phyloP scores from a whole-genome alignment of 495 filamentous ascomycete species.

The Penicillium waksmanii region DNA sequence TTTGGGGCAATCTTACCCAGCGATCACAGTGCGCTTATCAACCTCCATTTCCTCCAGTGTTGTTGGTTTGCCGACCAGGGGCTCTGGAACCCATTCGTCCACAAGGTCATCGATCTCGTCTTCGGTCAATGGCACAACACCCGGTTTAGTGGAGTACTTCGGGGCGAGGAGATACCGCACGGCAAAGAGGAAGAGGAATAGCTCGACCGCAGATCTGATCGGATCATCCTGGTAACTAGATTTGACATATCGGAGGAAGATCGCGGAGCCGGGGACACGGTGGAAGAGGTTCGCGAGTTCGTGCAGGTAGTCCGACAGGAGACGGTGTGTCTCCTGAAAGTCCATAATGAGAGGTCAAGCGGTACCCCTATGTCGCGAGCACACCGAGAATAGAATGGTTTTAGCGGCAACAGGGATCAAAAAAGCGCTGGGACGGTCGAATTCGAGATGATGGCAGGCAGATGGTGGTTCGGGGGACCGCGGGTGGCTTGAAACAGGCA shows the following conservation, averaged over 20 bases:
- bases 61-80: conserved; percentile 74
- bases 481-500: conserved; percentile 11
- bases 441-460: background rate
- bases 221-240: conserved; percentile 98
- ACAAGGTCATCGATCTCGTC: conserved; percentile 98
- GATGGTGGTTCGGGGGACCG: conserved; percentile 4
- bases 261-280: conserved; percentile 88
- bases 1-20: conserved; percentile 64
- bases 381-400: background rate
- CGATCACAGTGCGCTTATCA: conserved; percentile 83
- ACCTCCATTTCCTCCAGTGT: conserved; percentile 77
- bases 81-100: conserved; percentile 96
- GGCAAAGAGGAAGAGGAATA: conserved; percentile 94
- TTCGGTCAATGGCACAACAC: conserved; percentile 84
- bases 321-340: conserved; percentile 74
- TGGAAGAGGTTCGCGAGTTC: conserved; percentile 76
- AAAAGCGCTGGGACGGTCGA: background rate
- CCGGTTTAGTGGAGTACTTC: conserved; percentile 86
- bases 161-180: conserved; percentile 90
- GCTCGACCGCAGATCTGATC: conserved; percentile 87
- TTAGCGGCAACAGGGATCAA: background rate
- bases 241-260: conserved; percentile 91
- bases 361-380: conserved; percentile 26
- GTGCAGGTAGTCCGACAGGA: conserved; percentile 66
- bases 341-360: conserved; percentile 62